These are phyloP conservation scores for Nemophila menziesii DNA, from an alignment of 257 asterid genomes.

Conservation along the genomic window DNA sequence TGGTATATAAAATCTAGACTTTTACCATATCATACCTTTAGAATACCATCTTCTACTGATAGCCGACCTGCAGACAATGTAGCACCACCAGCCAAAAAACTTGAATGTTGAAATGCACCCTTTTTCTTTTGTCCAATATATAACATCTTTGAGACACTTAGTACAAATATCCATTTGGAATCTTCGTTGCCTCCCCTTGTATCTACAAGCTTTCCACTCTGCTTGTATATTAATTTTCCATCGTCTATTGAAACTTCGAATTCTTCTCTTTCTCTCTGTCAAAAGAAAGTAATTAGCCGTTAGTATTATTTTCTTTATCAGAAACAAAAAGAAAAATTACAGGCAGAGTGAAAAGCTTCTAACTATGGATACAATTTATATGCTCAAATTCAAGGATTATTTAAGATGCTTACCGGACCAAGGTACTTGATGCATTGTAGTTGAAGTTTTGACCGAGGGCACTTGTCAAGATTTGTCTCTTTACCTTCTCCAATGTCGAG, in stretches of 20 bases:
- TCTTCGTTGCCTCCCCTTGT: slow-evolving; percentile 54
- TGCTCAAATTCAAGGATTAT: not conserved
- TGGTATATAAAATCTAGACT: not conserved
- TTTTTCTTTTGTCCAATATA: slow-evolving; percentile 69
- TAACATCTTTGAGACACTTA: slow-evolving; percentile 49
- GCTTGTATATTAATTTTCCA: slow-evolving; percentile 47
- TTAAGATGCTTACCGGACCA: slow-evolving; percentile 51
- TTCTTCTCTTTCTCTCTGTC: slow-evolving; percentile 54
- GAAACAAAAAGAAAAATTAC: not conserved
- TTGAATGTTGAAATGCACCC: slow-evolving; percentile 83
- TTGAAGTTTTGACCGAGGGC: slow-evolving; percentile 59
- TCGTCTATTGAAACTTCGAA: slow-evolving; percentile 46
- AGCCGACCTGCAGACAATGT: slow-evolving; percentile 82
- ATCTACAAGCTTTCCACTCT: slow-evolving; percentile 49
- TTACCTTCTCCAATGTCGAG: slow-evolving; percentile 80
- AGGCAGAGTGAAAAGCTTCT: not conserved
- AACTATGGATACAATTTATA: not conserved
- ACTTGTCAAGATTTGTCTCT: slow-evolving; percentile 66
- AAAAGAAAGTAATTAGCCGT: not conserved
- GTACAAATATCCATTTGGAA: slow-evolving; percentile 80
- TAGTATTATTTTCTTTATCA: not conserved
- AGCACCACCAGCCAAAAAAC: slow-evolving; percentile 94
- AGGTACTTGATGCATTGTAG: slow-evolving; percentile 85
- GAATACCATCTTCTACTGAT: slow-evolving; percentile 59
- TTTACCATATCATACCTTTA: slow-evolving; percentile 37